Base-by-base conservation (phyloP, 441 rosid species). In the Gossypium trilobum region DNA sequence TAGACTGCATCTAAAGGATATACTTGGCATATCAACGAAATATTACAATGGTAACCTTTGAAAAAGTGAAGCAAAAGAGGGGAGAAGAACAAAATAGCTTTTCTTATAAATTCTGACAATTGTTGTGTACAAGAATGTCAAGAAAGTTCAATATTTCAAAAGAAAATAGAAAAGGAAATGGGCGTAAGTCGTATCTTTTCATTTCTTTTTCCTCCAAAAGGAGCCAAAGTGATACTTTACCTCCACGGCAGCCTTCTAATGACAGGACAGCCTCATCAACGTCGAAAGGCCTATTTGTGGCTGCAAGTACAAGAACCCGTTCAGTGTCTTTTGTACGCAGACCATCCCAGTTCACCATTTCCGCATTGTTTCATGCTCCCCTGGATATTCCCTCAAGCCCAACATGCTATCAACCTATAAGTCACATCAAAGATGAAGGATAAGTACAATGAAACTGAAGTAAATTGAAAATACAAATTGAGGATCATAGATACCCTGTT, bases 311-410 rank as follows among this genome's bases (percentile, higher is more conserved):
- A 68, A 91, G 84, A 69, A 93, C 89, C 20, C 95, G 76, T 67
- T 93, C 95, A 4, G 86, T 85, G 58, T 88, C 97, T 82, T 91
- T 90, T 13, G 98, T 88, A 46, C 93, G 83, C 57, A 91, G 76
- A 10, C 98, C 97, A 79, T 93, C 96, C 98, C 97, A 93, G 75
- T 91, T 90, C 72, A 89, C 89, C 98, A 89, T 93, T 88, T 93
- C 19, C 93, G 89, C 96, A 89, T 91, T 51, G 93, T 97, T 84
- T 91, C 98, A 70, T 93, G 96, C 82, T 93, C 98, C 62, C 96
- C 97, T 1, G 91, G 96, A 79, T 88, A 88, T 81, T 90, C 96
- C 72, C 96, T 83, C 69, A 89, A 86, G 6, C 98, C 96, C 83
- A 93, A 75, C 98, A 89, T 89, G 87, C 98, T 91, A 76, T 93